A percentile compares a stretch with the other conserved stretches of the same genome.
Evolutionary conservation across 495 filamentous ascomycete genomes (phyloP).

Genomic region (Penicillium coffeae): DNA sequence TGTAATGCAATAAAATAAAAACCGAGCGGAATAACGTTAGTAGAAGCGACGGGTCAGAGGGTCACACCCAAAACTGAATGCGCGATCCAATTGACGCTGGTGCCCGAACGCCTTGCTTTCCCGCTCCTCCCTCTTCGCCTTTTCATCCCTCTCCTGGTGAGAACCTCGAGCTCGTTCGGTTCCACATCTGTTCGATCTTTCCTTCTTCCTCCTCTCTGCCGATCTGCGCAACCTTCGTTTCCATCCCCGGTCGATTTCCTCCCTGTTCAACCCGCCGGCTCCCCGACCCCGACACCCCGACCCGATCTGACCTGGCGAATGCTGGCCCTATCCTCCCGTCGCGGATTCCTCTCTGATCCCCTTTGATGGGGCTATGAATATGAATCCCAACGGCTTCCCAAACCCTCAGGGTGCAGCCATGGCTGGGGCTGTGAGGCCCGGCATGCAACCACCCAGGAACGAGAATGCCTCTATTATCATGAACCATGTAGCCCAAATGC

Average conservation of each 20-base stretch:
- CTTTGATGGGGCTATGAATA: conserved; percentile 45
- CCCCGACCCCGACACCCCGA: not conserved
- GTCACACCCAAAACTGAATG: too few species aligned
- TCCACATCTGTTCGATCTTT: conserved; percentile 1
- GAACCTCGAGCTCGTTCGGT: conserved; percentile 11
- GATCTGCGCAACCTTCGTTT: conserved; percentile 2
- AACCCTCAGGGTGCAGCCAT: conserved; percentile 36
- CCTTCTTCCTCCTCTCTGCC: not conserved
- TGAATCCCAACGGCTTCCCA: conserved; percentile 49
- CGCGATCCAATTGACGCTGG: conserved; percentile 26
- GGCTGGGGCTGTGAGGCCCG: conserved; percentile 34
- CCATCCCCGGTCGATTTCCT: not conserved
- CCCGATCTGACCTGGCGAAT: conserved; percentile 32
- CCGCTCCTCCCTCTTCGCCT: conserved; percentile 28
- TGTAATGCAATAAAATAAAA: too few species aligned
- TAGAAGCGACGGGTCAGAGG: too few species aligned
- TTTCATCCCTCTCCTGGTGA: conserved; percentile 14
- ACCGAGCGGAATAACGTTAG: too few species aligned
- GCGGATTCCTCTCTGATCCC: conserved; percentile 41
- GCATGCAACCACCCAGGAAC: conserved; percentile 32
- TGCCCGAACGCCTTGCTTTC: conserved; percentile 44
- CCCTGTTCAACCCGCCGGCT: too few species aligned
- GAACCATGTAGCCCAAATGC: conserved; percentile 31
- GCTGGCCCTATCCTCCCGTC: conserved; percentile 34
- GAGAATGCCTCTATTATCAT: conserved; percentile 35